Evolutionary conservation across 192 early-diverging fungal species (phyloP).

Genomic region (Umbelopsis vinacea): DNA sequence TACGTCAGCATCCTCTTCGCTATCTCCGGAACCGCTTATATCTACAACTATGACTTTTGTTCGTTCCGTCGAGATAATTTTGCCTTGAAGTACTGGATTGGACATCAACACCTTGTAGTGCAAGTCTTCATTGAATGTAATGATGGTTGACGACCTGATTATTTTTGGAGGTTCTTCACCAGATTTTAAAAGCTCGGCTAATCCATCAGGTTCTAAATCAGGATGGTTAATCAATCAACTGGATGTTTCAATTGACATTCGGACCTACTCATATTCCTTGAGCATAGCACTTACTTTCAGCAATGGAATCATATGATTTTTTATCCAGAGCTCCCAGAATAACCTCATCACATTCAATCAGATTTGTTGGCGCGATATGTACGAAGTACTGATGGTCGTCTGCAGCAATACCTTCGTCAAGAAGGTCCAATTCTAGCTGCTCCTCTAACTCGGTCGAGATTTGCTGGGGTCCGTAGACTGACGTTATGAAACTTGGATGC

Average conservation of each 20-base stretch:
- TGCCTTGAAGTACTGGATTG: constrained; percentile 70
- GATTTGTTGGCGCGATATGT: constrained; percentile 41
- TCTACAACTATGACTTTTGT: constrained; percentile 61
- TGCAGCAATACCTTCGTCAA: neutral
- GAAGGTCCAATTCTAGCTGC: constrained; percentile 22
- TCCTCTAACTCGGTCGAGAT: constrained; percentile 27
- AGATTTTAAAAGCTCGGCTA: constrained; percentile 36
- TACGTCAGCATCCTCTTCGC: neutral
- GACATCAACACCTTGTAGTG: constrained; percentile 58
- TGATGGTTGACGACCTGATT: constrained; percentile 30
- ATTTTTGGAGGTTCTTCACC: constrained; percentile 35
- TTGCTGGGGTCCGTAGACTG: constrained; percentile 32
- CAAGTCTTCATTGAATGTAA: constrained; percentile 14
- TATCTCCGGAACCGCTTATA: neutral
- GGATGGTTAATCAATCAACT: neutral
- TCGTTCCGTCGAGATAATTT: constrained; percentile 44
- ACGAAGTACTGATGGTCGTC: neutral
- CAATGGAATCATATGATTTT: constrained; percentile 53
- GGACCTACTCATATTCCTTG: too few species aligned
- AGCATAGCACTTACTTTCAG: constrained; percentile 35
- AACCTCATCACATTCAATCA: constrained; percentile 65
- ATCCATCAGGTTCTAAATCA: constrained; percentile 35
- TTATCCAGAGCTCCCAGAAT: constrained; percentile 62
- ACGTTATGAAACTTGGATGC: constrained; percentile 20
- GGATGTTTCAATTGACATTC: too few species aligned